Evolutionary conservation across 176 grass and related monocot genomes (phyloP).

Genomic region (Avena insularis): DNA sequence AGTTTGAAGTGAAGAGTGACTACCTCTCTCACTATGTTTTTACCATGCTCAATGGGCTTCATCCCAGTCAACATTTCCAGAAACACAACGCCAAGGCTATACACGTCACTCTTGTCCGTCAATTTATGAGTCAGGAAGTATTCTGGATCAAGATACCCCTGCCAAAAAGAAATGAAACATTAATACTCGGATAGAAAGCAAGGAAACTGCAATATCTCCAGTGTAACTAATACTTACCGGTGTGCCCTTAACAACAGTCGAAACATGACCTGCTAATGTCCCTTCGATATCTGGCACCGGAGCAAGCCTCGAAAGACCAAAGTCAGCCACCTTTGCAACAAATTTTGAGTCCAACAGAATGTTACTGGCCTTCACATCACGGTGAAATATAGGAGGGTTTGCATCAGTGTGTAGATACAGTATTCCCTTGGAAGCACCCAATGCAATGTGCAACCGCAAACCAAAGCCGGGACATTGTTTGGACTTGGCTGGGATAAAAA

Average conservation of each 20-base stretch:
- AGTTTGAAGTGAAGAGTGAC: conserved; percentile 4
- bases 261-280: conserved; percentile 62
- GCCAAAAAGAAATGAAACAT: conserved; percentile 35
- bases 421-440: conserved; percentile 83
- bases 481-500: conserved; percentile 52
- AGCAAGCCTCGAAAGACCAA: conserved; percentile 94
- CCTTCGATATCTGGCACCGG: conserved; percentile 71
- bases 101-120: conserved; percentile 95
- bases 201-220: neutral
- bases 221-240: conserved; percentile 63
- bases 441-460: conserved; percentile 69
- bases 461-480: conserved; percentile 61
- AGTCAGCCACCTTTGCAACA: conserved; percentile 87
- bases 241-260: conserved; percentile 90
- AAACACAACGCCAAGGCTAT: conserved; percentile 89
- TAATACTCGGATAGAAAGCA: conserved; percentile 4
- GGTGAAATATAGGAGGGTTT: conserved; percentile 95
- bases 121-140: conserved; percentile 93
- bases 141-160: conserved; percentile 98
- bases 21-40: conserved; percentile 99
- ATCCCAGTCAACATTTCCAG: conserved; percentile 85
- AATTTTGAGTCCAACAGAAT: conserved; percentile 89
- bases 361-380: conserved; percentile 95
- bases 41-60: conserved; percentile 88
- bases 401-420: conserved; percentile 95